A percentile compares a stretch with the other conserved stretches of the same genome.
phyloP scores from a whole-genome alignment of 768 basidiomycete species.

The Daedaleopsis nitida region DNA sequence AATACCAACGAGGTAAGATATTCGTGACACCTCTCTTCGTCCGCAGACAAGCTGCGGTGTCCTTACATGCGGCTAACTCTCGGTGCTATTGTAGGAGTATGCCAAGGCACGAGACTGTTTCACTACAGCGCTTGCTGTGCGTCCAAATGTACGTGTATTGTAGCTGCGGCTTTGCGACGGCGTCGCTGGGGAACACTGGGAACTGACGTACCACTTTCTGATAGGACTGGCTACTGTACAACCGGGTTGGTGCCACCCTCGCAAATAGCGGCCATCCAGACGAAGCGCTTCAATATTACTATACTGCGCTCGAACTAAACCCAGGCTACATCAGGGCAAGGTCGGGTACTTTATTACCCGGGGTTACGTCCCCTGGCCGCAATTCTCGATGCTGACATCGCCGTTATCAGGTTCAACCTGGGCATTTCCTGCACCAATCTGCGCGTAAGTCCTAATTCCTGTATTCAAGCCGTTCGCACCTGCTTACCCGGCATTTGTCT shows the following conservation, averaged over 20 bases:
- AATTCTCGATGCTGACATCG: neutral
- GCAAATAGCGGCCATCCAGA: slow-evolving; percentile 83
- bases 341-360: slow-evolving; percentile 38
- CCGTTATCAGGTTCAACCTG: slow-evolving; percentile 75
- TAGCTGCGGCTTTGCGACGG: neutral
- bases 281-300: slow-evolving; percentile 87
- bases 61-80: neutral
- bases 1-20: slow-evolving; percentile 81
- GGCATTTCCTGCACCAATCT: slow-evolving; percentile 93
- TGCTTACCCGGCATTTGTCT: neutral
- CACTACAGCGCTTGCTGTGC: slow-evolving; percentile 78
- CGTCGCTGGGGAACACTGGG: neutral
- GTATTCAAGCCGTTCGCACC: neutral
- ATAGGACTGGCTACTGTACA: slow-evolving; percentile 91
- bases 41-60: neutral
- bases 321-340: slow-evolving; percentile 90
- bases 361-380: neutral
- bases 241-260: slow-evolving; percentile 91
- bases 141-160: slow-evolving; percentile 71
- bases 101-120: slow-evolving; percentile 94
- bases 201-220: neutral
- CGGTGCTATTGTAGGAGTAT: slow-evolving; percentile 64
- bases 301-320: slow-evolving; percentile 82
- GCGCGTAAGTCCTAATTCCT: slow-evolving; percentile 47
- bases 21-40: neutral